A percentile compares a stretch with the other conserved stretches of the same genome.
phyloP scores from a whole-genome alignment of 495 filamentous ascomycete genomes.

The Talaromyces thailandensis region DNA sequence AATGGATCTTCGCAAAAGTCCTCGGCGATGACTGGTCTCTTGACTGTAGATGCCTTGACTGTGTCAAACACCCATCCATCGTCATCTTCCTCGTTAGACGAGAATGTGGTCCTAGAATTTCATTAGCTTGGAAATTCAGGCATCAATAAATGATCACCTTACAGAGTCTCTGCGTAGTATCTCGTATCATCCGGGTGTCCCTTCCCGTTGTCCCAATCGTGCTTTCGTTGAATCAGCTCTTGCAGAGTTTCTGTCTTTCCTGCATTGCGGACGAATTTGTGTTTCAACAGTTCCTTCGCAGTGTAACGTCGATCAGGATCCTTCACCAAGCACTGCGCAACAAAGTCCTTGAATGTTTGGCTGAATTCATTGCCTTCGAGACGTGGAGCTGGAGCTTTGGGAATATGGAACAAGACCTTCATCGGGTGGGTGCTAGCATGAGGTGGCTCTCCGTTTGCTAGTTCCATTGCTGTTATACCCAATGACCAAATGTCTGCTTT shows the following conservation, averaged over 20 bases:
- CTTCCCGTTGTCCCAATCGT: constrained; percentile 64
- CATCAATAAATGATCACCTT: constrained; percentile 16
- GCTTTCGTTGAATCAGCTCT: constrained; percentile 78
- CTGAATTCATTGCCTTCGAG: constrained; percentile 81
- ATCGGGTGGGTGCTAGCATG: constrained; percentile 89
- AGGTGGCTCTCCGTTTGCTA: constrained; percentile 88
- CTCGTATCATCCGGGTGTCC: constrained; percentile 52
- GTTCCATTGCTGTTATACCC: constrained; percentile 91
- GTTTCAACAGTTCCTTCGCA: constrained; percentile 81
- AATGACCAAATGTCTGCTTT: constrained; percentile 98
- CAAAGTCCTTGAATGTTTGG: constrained; percentile 87
- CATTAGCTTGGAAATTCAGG: not conserved
- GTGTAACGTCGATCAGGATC: constrained; percentile 76
- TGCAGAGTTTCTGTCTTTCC: constrained; percentile 77
- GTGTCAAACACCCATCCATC: constrained; percentile 99
- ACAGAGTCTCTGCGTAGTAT: constrained; percentile 86
- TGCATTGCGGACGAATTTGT: constrained; percentile 79
- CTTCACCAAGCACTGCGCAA: constrained; percentile 81
- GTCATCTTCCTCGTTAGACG: constrained; percentile 51
- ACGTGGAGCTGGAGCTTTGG: constrained; percentile 78
- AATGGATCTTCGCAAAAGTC: constrained; percentile 25
- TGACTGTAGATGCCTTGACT: constrained; percentile 56
- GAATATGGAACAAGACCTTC: constrained; percentile 97
- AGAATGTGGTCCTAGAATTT: constrained; percentile 50
- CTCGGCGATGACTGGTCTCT: constrained; percentile 28